Percentiles rank a stretch among this genome's conserved stretches.
Evolutionary conservation across 2,329 filamentous ascomycete species (phyloP).

Genomic region (Fusarium drepaniforme): DNA sequence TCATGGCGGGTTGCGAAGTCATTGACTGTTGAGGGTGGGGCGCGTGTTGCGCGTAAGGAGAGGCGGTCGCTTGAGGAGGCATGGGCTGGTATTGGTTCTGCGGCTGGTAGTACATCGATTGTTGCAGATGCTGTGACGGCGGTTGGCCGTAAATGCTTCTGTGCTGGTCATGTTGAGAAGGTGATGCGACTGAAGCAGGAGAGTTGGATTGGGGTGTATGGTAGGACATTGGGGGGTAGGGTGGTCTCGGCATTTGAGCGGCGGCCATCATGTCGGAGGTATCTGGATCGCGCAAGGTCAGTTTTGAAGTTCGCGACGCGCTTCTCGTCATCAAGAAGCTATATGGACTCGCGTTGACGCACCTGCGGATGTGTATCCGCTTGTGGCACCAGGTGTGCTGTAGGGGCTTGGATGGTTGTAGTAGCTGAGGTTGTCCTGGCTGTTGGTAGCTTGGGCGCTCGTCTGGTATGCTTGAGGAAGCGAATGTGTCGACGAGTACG

Average conservation of each 20-base stretch:
- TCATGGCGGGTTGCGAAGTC: conserved; percentile 74
- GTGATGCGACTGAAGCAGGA: conserved; percentile 91
- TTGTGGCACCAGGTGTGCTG: conserved; percentile 83
- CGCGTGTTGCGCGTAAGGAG: conserved; percentile 71
- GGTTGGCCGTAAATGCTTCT: conserved; percentile 87
- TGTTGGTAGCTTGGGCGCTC: conserved; percentile 70
- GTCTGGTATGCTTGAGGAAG: conserved; percentile 77
- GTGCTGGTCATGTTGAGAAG: conserved; percentile 90
- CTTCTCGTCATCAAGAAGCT: conserved; percentile 3
- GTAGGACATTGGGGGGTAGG: conserved; percentile 90
- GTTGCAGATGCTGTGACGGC: conserved; percentile 81
- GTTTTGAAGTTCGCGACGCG: conserved; percentile 22
- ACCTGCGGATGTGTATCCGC: conserved; percentile 91
- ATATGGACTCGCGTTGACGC: conserved; percentile 53
- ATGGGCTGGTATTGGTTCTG: conserved; percentile 75
- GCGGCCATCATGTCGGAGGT: conserved; percentile 77
- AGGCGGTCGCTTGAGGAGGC: conserved; percentile 70
- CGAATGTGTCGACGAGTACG: conserved; percentile 77
- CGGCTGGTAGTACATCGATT: conserved; percentile 80
- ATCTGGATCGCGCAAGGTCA: conserved; percentile 54
- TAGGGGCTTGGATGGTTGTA: conserved; percentile 85
- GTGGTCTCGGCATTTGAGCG: conserved; percentile 76
- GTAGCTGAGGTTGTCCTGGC: conserved; percentile 78
- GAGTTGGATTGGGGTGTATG: conserved; percentile 97
- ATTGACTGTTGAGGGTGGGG: conserved; percentile 66